These are phyloP conservation scores for Salix udensis DNA, from an alignment of 345 rosid genomes.

Conservation along the genomic window DNA sequence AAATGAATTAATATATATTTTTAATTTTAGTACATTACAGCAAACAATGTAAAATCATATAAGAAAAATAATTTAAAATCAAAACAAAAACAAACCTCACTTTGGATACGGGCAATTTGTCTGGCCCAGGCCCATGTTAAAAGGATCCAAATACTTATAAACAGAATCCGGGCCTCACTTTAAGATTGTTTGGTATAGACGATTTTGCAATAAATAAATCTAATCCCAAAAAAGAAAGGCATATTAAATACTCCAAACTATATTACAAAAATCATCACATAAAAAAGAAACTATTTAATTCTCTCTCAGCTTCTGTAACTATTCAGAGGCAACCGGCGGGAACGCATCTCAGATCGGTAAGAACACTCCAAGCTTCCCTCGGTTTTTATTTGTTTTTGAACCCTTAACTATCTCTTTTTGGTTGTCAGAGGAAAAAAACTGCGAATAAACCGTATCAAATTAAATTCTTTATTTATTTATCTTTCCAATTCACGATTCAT, in stretches of 20 bases:
- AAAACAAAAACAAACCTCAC: too few relatives aligned
- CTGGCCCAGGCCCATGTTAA: background rate
- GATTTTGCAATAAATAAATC: background rate
- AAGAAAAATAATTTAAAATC: too few relatives aligned
- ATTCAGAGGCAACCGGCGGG: conserved; percentile 33
- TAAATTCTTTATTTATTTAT: background rate
- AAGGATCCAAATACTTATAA: background rate
- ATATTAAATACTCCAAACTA: background rate
- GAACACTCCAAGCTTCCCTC: background rate
- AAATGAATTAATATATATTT: too few relatives aligned
- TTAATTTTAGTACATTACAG: too few relatives aligned
- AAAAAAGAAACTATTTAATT: background rate
- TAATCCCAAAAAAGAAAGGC: background rate
- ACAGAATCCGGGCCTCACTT: background rate
- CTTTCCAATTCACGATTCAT: background rate
- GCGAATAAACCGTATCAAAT: background rate
- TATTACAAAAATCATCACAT: background rate
- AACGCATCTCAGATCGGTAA: conserved; percentile 38
- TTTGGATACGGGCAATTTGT: background rate
- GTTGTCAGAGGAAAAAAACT: background rate
- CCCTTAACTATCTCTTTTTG: background rate
- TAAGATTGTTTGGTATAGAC: background rate
- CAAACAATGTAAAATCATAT: too few relatives aligned
- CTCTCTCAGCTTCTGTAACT: conserved; percentile 2
- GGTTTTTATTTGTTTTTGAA: background rate